Conservation (phyloP, 2,329 filamentous ascomycete species). For the Xylaria sp. region DNA sequence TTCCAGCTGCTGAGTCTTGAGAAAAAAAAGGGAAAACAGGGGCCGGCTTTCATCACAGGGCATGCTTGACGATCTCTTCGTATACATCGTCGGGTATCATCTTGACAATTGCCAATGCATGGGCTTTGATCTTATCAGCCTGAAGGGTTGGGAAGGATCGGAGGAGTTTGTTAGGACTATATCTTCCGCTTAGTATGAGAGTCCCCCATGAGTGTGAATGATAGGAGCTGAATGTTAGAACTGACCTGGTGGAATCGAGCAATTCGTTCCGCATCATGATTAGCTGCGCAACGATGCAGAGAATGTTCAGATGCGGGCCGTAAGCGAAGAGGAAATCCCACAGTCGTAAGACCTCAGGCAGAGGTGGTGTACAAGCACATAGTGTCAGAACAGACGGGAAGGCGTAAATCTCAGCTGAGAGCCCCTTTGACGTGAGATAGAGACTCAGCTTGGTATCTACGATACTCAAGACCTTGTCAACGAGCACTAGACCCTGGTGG, state of each 20-base stretch:
- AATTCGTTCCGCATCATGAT: slow-evolving; percentile 82
- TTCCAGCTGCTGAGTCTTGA: not conserved
- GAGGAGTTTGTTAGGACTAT: slow-evolving; percentile 86
- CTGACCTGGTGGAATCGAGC: slow-evolving; percentile 75
- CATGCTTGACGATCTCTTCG: slow-evolving; percentile 81
- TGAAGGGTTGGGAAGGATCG: slow-evolving; percentile 80
- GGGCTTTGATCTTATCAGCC: slow-evolving; percentile 74
- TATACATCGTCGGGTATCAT: slow-evolving; percentile 91
- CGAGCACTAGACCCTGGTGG: slow-evolving; percentile 81
- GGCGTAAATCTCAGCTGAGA: slow-evolving; percentile 91
- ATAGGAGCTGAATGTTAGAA: slow-evolving; percentile 5
- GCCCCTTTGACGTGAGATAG: slow-evolving; percentile 77
- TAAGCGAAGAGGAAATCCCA: slow-evolving; percentile 99
- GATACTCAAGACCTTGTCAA: slow-evolving; percentile 86
- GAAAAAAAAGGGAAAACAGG: not conserved
- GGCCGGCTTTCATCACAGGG: slow-evolving; percentile 47
- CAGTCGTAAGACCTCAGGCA: slow-evolving; percentile 85
- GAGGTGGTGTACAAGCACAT: slow-evolving; percentile 88
- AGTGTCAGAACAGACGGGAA: slow-evolving; percentile 93
- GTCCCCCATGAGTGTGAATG: not conserved
- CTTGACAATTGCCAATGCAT: slow-evolving; percentile 79
- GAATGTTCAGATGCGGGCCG: slow-evolving; percentile 86
- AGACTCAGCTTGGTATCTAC: slow-evolving; percentile 83
- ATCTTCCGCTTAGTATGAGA: slow-evolving; percentile 5
- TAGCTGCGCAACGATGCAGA: slow-evolving; percentile 94